Evolutionary conservation across 768 basidiomycete species (phyloP), one percentile per base, ranked within the genome.

Genomic region (Daedaleopsis sinensis): DNA sequence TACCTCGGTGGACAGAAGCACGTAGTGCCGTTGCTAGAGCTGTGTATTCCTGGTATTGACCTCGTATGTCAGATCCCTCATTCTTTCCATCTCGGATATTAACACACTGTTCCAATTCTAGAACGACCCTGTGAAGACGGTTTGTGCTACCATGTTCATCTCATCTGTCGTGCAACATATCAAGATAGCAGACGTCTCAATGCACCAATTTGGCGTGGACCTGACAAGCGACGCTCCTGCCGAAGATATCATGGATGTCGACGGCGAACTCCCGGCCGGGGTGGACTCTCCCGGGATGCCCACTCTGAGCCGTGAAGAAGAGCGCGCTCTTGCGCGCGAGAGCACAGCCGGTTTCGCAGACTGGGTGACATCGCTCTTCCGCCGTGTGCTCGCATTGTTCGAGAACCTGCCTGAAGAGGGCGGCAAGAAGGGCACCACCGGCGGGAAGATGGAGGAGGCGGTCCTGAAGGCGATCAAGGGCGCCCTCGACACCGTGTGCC

Each of bases 371-470:
- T 85, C 88, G 21, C 82, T 94, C 35, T 88, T 94, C 68, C 80
- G 90, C 16, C 84, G 92, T 11, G 85, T 94, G 54, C 79, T 94
- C 55, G 84, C 91, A 1, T 76, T 98, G 19, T 96, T 90, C 70
- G 93, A 95, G 76, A 96, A 96, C 70, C 78, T 98, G 5, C 96
- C 96, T 0, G 96, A 98, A 72, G 96, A 96, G 75, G 94, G 93
- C 12, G 96, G 96, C 5, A 87, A 86, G 76, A 85, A 82, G 75
- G 91, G 91, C 63, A 89, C 83, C 38, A 93, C 93, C 1, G 92
- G 92, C 23, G 92, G 92, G n/a, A 91, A 91, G 72, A 83, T 80
- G 75, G 91, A 89, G 78, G 89, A 94, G 66, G 79, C 74, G 42
- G 87, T 92, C 24, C 80, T 93, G 56, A 91, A 88, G 70, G 84